These are phyloP conservation scores for Venturia nashicola DNA, from an alignment of 2,329 filamentous ascomycete genomes.

Conservation along the genomic window DNA sequence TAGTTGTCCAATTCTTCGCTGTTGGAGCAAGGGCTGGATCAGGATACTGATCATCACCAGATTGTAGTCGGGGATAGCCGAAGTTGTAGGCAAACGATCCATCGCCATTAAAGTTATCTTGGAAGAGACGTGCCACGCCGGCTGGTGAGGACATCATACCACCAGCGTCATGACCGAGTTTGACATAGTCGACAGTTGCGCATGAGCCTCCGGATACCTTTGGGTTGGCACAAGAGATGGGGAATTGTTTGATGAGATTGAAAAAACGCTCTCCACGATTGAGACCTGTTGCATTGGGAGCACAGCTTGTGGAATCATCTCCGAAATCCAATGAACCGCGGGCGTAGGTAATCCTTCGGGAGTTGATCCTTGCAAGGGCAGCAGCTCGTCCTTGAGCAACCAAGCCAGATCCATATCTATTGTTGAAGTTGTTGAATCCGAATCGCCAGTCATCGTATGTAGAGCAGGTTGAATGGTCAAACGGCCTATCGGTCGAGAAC, in stretches of 20 bases:
- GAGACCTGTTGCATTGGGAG: constrained; percentile 19
- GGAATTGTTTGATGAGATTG: constrained; percentile 26
- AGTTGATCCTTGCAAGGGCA: constrained; percentile 22
- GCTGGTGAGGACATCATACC: constrained; percentile 23
- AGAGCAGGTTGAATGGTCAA: constrained; percentile 18
- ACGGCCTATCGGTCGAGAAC: constrained; percentile 19
- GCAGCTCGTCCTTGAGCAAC: constrained; percentile 18
- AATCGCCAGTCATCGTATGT: constrained; percentile 24
- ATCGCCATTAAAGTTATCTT: constrained; percentile 25
- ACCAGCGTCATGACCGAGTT: constrained; percentile 22
- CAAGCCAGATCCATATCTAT: constrained; percentile 15
- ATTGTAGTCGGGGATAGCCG: constrained; percentile 22
- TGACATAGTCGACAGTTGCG: constrained; percentile 24
- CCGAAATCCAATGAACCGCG: constrained; percentile 22
- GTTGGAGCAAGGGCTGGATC: constrained; percentile 15
- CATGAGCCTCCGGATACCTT: constrained; percentile 10
- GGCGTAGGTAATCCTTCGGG: constrained; percentile 22
- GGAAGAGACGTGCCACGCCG: constrained; percentile 24
- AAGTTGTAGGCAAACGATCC: constrained; percentile 22
- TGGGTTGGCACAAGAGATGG: constrained; percentile 12
- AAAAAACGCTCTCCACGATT: constrained; percentile 28
- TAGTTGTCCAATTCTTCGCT: constrained; percentile 12
- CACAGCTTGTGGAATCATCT: constrained; percentile 22
- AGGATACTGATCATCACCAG: constrained; percentile 22
- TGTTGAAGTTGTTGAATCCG: constrained; percentile 20